Percentiles rank a stretch among this genome's conserved stretches.
Evolutionary conservation across 257 asterid species (phyloP).

Genomic region (Lithospermum erythrorhizon): DNA sequence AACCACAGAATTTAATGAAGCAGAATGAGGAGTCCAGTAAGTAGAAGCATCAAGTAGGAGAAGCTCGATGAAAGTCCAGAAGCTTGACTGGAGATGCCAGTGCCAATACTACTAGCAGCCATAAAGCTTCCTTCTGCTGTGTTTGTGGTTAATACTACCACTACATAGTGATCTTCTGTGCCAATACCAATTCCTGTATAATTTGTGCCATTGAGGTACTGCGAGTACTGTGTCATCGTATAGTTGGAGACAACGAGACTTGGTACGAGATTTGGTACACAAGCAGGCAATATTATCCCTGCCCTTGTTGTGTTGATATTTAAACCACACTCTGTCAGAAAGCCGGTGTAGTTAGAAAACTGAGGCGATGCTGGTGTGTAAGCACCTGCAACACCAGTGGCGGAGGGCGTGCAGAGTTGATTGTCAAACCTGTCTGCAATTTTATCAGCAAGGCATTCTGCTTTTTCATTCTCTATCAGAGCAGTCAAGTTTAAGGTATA

Average conservation of each 20-base stretch:
- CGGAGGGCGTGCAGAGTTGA: constrained; percentile 66
- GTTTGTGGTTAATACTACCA: constrained; percentile 61
- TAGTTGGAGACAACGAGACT: constrained; percentile 54
- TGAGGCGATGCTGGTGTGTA: constrained; percentile 52
- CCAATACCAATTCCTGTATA: constrained; percentile 69
- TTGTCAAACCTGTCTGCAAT: constrained; percentile 51
- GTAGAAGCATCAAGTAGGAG: constrained; percentile 11
- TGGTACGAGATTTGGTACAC: constrained; percentile 57
- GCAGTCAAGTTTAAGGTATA: constrained; percentile 48
- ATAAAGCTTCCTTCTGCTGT: constrained; percentile 56
- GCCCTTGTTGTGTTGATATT: constrained; percentile 72
- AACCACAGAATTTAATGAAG: constrained; percentile 20
- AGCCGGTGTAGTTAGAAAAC: constrained; percentile 38
- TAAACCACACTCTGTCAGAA: constrained; percentile 48
- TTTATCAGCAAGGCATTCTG: constrained; percentile 72
- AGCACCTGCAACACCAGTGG: constrained; percentile 70
- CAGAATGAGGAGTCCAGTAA: constrained; percentile 14
- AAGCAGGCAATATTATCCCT: constrained; percentile 70
- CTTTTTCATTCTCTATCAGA: constrained; percentile 53
- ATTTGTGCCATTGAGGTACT: constrained; percentile 43
- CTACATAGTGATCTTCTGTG: constrained; percentile 57
- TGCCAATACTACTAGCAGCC: constrained; percentile 15
- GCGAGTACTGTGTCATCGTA: constrained; percentile 51
- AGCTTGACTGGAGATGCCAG: constrained; percentile 24
- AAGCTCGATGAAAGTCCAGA: constrained; percentile 16